A percentile compares a stretch with the other conserved stretches of the same genome.
Conservation (phyloP, 2,329 filamentous ascomycete species). For the Trematosphaeria pertusa region DNA sequence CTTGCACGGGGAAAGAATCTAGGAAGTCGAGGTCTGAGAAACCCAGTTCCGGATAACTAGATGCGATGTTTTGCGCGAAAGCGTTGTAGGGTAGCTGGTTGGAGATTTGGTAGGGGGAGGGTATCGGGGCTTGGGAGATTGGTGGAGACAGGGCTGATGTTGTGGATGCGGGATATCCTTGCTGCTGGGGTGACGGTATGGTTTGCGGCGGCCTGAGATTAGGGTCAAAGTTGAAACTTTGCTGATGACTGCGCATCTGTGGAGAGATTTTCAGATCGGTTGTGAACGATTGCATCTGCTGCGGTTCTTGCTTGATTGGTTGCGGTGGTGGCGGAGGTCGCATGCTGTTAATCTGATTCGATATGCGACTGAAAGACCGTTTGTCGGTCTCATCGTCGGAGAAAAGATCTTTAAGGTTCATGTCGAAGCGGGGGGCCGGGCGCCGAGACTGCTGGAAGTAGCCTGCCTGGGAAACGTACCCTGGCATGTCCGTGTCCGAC, state of each 20-base stretch:
- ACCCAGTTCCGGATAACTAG: slow-evolving; percentile 40
- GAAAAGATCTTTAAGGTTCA: slow-evolving; percentile 50
- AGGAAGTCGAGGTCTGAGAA: slow-evolving; percentile 63
- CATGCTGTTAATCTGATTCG: slow-evolving; percentile 44
- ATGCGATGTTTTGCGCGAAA: slow-evolving; percentile 36
- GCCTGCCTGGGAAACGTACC: slow-evolving; percentile 25
- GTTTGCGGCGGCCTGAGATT: slow-evolving; percentile 16
- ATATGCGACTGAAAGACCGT: slow-evolving; percentile 46
- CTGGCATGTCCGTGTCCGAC: slow-evolving; percentile 45
- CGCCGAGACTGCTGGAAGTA: slow-evolving; percentile 41
- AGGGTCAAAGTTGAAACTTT: slow-evolving; percentile 20
- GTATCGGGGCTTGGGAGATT: slow-evolving; percentile 23
- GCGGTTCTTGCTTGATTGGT: slow-evolving; percentile 30
- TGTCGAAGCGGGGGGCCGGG: slow-evolving; percentile 63
- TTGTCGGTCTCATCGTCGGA: slow-evolving; percentile 49
- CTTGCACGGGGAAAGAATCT: slow-evolving; percentile 55
- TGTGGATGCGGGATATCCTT: slow-evolving; percentile 22
- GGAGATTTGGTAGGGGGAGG: slow-evolving; percentile 38
- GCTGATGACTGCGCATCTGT: slow-evolving; percentile 42
- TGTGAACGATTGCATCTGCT: slow-evolving; percentile 29
- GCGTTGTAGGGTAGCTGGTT: slow-evolving; percentile 39
- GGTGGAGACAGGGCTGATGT: slow-evolving; percentile 27
- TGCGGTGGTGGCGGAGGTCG: slow-evolving; percentile 36
- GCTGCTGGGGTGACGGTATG: slow-evolving; percentile 25
- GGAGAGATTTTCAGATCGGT: slow-evolving; percentile 44